Conservation (phyloP, 805 yeast genomes). For the Maudiozyma turicensis region DNA sequence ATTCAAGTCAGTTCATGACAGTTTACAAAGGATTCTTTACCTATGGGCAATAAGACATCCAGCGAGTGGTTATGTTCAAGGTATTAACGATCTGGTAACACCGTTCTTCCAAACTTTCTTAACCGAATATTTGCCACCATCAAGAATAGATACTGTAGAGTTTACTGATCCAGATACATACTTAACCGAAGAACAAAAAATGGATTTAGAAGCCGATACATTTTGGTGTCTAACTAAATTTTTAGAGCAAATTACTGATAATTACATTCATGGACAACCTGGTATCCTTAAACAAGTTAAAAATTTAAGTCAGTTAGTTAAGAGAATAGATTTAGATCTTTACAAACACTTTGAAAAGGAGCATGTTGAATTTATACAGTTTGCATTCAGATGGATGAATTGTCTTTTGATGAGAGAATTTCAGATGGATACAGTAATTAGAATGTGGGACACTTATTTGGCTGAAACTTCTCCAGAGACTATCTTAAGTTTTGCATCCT, state of each 20-base stretch:
- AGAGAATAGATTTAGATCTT: conserved; percentile 67
- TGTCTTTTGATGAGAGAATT: conserved; percentile 93
- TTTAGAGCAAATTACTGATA: conserved; percentile 91
- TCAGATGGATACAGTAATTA: conserved; percentile 60
- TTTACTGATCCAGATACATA: conserved; percentile 48
- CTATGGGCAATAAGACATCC: conserved; percentile 97
- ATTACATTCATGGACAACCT: conserved; percentile 96
- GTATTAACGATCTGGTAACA: conserved; percentile 87
- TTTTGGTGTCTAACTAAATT: conserved; percentile 93
- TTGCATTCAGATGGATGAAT: conserved; percentile 98
- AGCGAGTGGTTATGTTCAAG: conserved; percentile 96
- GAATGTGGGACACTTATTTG: conserved; percentile 97
- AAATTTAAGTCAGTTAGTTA: conserved; percentile 66
- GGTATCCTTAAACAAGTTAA: conserved; percentile 89
- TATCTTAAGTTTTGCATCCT: conserved; percentile 9
- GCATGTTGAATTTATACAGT: conserved; percentile 89
- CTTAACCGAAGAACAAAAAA: conserved; percentile 49
- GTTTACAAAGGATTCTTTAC: conserved; percentile 72
- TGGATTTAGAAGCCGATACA: conserved; percentile 84
- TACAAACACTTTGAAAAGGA: conserved; percentile 68
- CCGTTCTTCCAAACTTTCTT: conserved; percentile 87
- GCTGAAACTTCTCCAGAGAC: conserved; percentile 48
- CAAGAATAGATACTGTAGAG: conserved; percentile 39
- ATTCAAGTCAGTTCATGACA: conserved; percentile 58
- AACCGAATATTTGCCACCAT: conserved; percentile 44